Base-by-base conservation (phyloP, 345 rosid genomes). In the Trapa bicornis region DNA sequence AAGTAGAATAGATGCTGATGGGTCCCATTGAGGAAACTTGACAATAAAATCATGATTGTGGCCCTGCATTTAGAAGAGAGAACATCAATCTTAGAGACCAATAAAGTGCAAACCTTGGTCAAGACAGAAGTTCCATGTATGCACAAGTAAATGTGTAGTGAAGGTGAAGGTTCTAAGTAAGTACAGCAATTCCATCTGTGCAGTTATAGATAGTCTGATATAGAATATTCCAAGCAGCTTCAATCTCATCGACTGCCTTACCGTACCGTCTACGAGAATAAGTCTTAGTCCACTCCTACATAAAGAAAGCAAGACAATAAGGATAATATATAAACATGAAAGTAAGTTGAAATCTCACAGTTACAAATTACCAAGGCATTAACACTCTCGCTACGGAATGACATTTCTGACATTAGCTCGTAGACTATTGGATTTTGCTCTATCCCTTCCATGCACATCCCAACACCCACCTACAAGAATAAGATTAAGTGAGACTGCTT, bases 371-470 rank as follows among this genome's bases (percentile, higher is more conserved):
- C 98, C 86, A 68, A 77, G 65, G 86, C 87, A 68, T 68, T 75
- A 79, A 87, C 86, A 82, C 87, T 88, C 75, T 88, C 75, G 66
- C 74, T 81, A 66, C 86, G 85, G 74, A 88, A 93, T 68, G 98
- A 91, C 97, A 90, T 90, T 84, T 93, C 98, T 53, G 97, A 90
- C 85, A 83, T 85, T 50, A 93, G 77, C 76, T 93, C 98, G 68
- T 85, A 90, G 70, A 93, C 97, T 66, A 93, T 87, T 0, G 97
- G 97, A 71, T 93, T 90, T 13, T 93, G 98, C 81, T 93, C 98
- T 75, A 90, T 90, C 65, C 98, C 97, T 74, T 93, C 98, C 97
- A 87, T 87, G 84, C 98, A 93, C 88, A 84, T 80, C 70, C 98
- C 98, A 74, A 93, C 93, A 66, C 98, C 98, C 32, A 92, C 92